phyloP scores from a whole-genome alignment of 1,284 basidiomycete genomes.

The Entoloma clypeatum region DNA sequence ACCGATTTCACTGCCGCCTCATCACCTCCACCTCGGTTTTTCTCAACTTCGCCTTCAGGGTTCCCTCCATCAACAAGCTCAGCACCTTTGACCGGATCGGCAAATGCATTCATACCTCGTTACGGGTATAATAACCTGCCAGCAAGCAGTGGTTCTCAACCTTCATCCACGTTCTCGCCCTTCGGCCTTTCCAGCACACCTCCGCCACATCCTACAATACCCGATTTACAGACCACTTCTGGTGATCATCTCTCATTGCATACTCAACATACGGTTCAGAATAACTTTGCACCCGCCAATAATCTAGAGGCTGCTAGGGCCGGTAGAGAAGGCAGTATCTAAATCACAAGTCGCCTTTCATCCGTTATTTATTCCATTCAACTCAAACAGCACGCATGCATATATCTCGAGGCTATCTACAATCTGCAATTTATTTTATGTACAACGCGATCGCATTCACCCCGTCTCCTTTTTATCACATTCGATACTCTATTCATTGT shows the following conservation, averaged over 20 bases:
- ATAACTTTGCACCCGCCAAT: conserved; percentile 44
- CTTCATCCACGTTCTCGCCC: conserved; percentile 52
- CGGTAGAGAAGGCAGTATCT: conserved; percentile 25
- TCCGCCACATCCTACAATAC: conserved; percentile 52
- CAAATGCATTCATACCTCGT: conserved; percentile 22
- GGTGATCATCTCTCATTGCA: conserved; percentile 35
- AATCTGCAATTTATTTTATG: conserved; percentile 24
- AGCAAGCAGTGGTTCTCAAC: conserved; percentile 19
- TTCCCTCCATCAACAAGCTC: conserved; percentile 33
- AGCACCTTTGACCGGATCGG: conserved; percentile 20
- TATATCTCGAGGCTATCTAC: conserved; percentile 17
- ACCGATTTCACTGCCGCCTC: conserved; percentile 50
- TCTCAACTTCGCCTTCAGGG: conserved; percentile 42
- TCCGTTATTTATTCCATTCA: conserved; percentile 18
- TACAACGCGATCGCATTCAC: conserved; percentile 19
- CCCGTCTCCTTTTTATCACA: conserved; percentile 13
- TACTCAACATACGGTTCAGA: conserved; percentile 43
- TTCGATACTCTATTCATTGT: conserved; percentile 20
- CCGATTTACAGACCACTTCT: conserved; percentile 47
- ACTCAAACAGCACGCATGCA: conserved; percentile 19
- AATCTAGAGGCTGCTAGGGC: conserved; percentile 53
- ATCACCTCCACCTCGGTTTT: conserved; percentile 62
- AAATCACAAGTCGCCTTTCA: conserved; percentile 12
- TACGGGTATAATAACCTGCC: conserved; percentile 33
- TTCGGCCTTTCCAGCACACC: conserved; percentile 48